phyloP scores from a whole-genome alignment of 139 green algal species.

The Chlamydomonas incerta region DNA sequence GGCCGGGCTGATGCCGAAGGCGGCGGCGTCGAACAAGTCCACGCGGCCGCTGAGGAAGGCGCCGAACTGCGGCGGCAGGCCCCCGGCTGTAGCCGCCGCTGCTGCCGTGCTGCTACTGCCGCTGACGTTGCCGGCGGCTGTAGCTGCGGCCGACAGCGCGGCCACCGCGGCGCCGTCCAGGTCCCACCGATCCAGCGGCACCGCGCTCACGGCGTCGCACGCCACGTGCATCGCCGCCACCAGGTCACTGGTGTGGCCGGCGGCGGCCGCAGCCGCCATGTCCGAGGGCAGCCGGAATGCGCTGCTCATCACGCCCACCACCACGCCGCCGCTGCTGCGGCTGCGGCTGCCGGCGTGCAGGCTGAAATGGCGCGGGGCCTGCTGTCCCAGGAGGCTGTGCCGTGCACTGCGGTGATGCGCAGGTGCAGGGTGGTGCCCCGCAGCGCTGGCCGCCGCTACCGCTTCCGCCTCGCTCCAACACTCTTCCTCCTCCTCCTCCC shows the following conservation, averaged over 20 bases:
- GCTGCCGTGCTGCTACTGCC: not conserved
- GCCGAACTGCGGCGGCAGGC: slow-evolving; percentile 63
- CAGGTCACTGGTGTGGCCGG: not conserved
- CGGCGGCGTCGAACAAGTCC: slow-evolving; percentile 74
- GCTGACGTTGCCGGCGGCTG: not conserved
- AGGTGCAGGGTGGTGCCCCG: too few species aligned
- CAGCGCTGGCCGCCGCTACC: too few species aligned
- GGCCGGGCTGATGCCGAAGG: slow-evolving; percentile 72
- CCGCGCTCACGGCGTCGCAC: not conserved
- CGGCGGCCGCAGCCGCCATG: not conserved
- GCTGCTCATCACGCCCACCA: not conserved
- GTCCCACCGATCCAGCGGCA: slow-evolving; percentile 64
- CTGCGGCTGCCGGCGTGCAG: too few species aligned
- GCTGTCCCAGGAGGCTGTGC: too few species aligned
- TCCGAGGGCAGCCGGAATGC: not conserved
- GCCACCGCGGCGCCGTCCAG: slow-evolving; percentile 34
- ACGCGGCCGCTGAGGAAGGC: slow-evolving; percentile 63
- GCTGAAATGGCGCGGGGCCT: too few species aligned
- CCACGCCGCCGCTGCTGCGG: too few species aligned
- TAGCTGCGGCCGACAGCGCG: not conserved
- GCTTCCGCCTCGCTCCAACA: too few species aligned
- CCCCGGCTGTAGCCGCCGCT: too few species aligned
- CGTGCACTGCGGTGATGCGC: too few species aligned
- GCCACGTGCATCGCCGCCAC: not conserved
- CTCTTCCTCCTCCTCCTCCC: too few species aligned